phyloP scores from a whole-genome alignment of 805 yeast genomes.

The Pichia insulana region DNA sequence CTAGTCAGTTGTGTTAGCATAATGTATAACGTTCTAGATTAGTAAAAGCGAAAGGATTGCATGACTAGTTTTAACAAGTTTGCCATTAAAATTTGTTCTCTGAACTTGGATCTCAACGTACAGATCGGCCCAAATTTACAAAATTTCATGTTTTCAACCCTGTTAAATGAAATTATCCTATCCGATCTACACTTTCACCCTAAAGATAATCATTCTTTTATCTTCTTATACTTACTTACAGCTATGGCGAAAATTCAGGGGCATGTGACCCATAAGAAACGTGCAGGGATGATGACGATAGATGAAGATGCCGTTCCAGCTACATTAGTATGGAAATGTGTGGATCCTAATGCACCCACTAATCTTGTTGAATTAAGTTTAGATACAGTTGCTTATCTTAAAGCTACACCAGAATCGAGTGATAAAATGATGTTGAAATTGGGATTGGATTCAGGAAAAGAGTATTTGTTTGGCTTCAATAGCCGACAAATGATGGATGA shows the following conservation, averaged over 20 bases:
- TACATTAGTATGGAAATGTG: slow-evolving; percentile 47
- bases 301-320: slow-evolving; percentile 52
- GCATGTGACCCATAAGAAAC: slow-evolving; percentile 8
- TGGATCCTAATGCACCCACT: slow-evolving; percentile 35
- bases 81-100: too few relatives aligned
- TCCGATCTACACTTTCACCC: too few relatives aligned
- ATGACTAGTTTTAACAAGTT: too few relatives aligned
- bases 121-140: too few relatives aligned
- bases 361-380: slow-evolving; percentile 34
- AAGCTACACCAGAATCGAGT: slow-evolving; percentile 60
- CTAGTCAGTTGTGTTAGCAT: too few relatives aligned
- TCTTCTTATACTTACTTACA: too few relatives aligned
- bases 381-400: slow-evolving; percentile 40
- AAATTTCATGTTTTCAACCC: not conserved
- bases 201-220: too few relatives aligned
- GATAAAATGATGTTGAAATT: slow-evolving; percentile 62
- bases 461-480: slow-evolving; percentile 51
- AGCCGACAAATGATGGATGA: slow-evolving; percentile 70
- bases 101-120: too few relatives aligned
- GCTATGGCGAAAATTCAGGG: slow-evolving; percentile 8
- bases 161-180: too few relatives aligned
- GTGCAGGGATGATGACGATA: slow-evolving; percentile 48
- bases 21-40: not conserved
- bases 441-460: slow-evolving; percentile 22
- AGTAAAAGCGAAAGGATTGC: not conserved